Conservation (phyloP, 257 asterid genomes). For the Capsicum chinense region DNA sequence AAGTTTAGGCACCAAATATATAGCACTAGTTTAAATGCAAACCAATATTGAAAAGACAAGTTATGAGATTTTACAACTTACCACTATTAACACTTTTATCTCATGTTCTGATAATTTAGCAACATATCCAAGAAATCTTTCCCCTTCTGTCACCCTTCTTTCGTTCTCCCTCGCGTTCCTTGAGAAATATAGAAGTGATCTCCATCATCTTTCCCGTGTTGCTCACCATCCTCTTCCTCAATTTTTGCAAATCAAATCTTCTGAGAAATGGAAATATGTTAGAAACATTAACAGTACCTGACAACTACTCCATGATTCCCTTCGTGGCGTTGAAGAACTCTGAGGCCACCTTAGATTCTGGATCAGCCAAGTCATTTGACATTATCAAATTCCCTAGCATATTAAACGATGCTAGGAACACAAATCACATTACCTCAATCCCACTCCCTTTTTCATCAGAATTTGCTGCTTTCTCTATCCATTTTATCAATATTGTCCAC, state of each 20-base stretch:
- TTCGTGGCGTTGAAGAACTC: conserved; percentile 57
- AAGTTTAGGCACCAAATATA: background rate
- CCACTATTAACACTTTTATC: conserved; percentile 26
- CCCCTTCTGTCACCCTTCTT: background rate
- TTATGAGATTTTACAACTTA: background rate
- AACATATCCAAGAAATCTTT: conserved; percentile 34
- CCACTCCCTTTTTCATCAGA: background rate
- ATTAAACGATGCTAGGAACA: conserved; percentile 45
- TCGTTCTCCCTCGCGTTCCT: conserved; percentile 42
- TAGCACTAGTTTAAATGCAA: too few relatives aligned
- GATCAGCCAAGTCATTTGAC: conserved; percentile 55
- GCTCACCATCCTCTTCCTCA: conserved; percentile 44
- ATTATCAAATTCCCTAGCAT: conserved; percentile 65
- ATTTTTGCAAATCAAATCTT: conserved; percentile 60
- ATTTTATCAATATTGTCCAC: conserved; percentile 52
- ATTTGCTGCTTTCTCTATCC: conserved; percentile 45
- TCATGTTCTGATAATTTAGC: conserved; percentile 34
- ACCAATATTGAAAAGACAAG: background rate
- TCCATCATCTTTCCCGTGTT: conserved; percentile 49
- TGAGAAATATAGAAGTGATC: conserved; percentile 45
- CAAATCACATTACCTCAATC: conserved; percentile 43
- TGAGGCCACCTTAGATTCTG: conserved; percentile 49
- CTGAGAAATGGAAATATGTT: conserved; percentile 61
- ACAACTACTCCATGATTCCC: conserved; percentile 50
- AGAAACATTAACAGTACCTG: conserved; percentile 55